A percentile compares a stretch with the other conserved stretches of the same genome.
Conservation (phyloP, 164 flowering plant species). For the Tetracentron sinense region DNA sequence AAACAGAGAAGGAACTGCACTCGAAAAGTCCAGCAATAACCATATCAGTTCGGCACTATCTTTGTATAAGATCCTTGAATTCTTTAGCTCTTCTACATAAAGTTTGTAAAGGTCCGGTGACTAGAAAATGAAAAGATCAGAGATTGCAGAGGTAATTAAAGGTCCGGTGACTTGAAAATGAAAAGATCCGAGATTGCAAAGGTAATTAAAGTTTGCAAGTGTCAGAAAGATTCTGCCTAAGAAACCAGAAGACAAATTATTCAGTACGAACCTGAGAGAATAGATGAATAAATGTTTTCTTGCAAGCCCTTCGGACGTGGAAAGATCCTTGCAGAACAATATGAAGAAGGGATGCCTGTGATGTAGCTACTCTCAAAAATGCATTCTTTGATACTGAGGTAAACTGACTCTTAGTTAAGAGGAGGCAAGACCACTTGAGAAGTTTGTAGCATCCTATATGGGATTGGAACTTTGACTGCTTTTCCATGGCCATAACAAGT, state of each 20-base stretch:
- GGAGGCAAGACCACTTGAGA: conserved; percentile 84
- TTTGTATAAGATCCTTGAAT: conserved; percentile 61
- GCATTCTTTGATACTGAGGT: conserved; percentile 76
- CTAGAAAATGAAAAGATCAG: conserved; percentile 34
- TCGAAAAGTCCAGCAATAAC: conserved; percentile 62
- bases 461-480: conserved; percentile 52
- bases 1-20: conserved; percentile 30
- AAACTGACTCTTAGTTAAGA: conserved; percentile 67
- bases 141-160: too few species aligned
- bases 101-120: conserved; percentile 52
- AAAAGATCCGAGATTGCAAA: conserved; percentile 7
- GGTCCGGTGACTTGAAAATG: conserved; percentile 53
- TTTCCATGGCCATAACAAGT: conserved; percentile 82
- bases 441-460: conserved; percentile 66
- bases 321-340: conserved; percentile 59
- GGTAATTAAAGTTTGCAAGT: neutral
- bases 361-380: conserved; percentile 57
- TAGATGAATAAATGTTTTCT: conserved; percentile 44
- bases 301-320: conserved; percentile 67
- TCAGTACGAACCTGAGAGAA: conserved; percentile 60
- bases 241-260: conserved; percentile 7
- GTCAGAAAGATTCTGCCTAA: neutral
- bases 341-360: conserved; percentile 64
- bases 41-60: conserved; percentile 58
- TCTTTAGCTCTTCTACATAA: conserved; percentile 61